Percentiles rank a stretch among this genome's conserved stretches.
phyloP scores from a whole-genome alignment of 2,329 filamentous ascomycete genomes.

The Penicillium sp. region DNA sequence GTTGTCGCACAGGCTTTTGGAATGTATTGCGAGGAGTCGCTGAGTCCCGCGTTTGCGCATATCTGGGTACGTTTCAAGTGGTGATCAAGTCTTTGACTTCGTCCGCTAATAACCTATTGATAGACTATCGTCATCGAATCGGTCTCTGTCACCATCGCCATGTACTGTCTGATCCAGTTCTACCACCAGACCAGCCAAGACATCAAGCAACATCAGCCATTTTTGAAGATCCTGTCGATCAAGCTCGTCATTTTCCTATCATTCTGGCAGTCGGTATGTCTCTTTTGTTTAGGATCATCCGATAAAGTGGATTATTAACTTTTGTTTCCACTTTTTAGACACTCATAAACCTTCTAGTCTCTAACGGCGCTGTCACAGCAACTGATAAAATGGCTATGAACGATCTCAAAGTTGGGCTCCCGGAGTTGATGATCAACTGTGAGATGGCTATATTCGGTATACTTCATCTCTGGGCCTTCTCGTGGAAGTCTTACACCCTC shows the following conservation, averaged over 20 bases:
- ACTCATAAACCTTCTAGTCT: slow-evolving; percentile 54
- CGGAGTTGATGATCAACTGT: slow-evolving; percentile 65
- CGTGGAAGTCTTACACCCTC: slow-evolving; percentile 60
- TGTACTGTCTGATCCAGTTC: slow-evolving; percentile 83
- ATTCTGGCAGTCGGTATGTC: slow-evolving; percentile 64
- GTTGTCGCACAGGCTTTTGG: slow-evolving; percentile 62
- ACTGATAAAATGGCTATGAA: slow-evolving; percentile 57
- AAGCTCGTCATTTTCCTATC: slow-evolving; percentile 86
- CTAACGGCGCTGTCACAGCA: slow-evolving; percentile 55
- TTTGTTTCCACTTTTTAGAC: slow-evolving; percentile 30
- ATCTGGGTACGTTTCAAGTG: slow-evolving; percentile 55
- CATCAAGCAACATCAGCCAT: slow-evolving; percentile 60
- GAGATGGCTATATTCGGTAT: slow-evolving; percentile 77
- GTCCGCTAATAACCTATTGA: neutral
- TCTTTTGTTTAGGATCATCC: neutral
- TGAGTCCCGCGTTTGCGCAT: slow-evolving; percentile 70
- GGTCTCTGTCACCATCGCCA: slow-evolving; percentile 66
- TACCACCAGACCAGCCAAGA: slow-evolving; percentile 66
- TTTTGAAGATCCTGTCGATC: slow-evolving; percentile 75
- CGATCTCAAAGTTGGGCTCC: slow-evolving; percentile 73
- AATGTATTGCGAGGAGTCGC: slow-evolving; percentile 68
- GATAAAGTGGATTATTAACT: neutral
- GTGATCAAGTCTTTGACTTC: neutral
- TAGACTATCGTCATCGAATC: slow-evolving; percentile 61
- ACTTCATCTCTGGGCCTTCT: slow-evolving; percentile 73